Conservation (phyloP, 495 filamentous ascomycete species). For the Astrothelium macrocarpum region DNA sequence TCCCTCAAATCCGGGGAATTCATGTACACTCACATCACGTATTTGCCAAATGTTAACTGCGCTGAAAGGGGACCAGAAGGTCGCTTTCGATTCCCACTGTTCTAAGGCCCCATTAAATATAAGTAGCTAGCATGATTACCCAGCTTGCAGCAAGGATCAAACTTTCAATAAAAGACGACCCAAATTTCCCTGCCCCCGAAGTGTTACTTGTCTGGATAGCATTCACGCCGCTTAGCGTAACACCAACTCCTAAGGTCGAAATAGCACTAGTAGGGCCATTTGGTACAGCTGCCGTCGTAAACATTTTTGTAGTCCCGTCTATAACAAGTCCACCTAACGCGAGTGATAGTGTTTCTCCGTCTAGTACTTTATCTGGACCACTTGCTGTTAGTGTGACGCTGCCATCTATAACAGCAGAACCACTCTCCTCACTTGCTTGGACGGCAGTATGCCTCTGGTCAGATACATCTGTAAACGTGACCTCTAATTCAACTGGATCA, state of each 20-base stretch:
- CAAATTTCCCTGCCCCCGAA: not conserved
- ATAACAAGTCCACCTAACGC: not conserved
- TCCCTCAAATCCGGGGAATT: too few relatives aligned
- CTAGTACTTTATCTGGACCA: not conserved
- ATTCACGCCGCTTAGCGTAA: not conserved
- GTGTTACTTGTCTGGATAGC: not conserved
- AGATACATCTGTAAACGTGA: not conserved
- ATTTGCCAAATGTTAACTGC: too few relatives aligned
- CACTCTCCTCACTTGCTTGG: not conserved
- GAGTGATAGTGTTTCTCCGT: not conserved
- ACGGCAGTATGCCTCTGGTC: not conserved
- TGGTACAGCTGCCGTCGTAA: too few relatives aligned
- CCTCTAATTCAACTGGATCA: not conserved
- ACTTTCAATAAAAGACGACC: not conserved
- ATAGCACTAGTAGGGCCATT: not conserved
- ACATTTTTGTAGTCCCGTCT: not conserved
- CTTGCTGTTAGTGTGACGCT: not conserved
- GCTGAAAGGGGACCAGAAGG: too few relatives aligned
- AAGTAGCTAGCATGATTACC: not conserved
- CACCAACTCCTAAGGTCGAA: not conserved
- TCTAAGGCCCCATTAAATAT: not conserved
- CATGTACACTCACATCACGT: too few relatives aligned
- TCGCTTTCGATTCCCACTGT: too few relatives aligned
- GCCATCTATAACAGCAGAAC: not conserved
- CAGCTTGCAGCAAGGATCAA: not conserved